Evolutionary conservation across 441 rosid species (phyloP).

Genomic region (Pelargonium citronellum): DNA sequence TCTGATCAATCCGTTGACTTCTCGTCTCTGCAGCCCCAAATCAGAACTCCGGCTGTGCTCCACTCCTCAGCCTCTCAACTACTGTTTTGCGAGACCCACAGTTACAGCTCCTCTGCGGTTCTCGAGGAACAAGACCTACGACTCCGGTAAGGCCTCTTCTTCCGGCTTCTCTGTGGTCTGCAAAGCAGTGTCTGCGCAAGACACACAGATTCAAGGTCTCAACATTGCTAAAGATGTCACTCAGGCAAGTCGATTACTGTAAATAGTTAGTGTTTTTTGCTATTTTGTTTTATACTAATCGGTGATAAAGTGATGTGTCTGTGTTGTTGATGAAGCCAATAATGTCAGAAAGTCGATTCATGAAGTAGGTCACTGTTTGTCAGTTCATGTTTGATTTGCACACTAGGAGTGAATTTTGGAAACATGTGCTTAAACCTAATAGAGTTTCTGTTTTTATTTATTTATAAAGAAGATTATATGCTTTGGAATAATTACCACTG

Average conservation of each 20-base stretch:
- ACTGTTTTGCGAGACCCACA: conserved; percentile 15
- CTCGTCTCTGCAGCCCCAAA: conserved; percentile 30
- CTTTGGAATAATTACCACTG: too few relatives aligned
- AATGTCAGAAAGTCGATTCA: not conserved
- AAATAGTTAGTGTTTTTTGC: too few relatives aligned
- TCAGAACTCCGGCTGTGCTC: conserved; percentile 21
- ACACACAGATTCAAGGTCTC: conserved; percentile 57
- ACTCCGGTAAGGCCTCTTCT: conserved; percentile 19
- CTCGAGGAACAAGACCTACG: conserved; percentile 27
- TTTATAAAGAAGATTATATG: too few relatives aligned
- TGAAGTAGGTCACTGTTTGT: conserved; percentile 14
- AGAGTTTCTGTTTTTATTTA: not conserved
- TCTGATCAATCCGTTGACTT: conserved; percentile 39
- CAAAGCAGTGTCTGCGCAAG: conserved; percentile 62
- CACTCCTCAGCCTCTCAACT: conserved; percentile 22
- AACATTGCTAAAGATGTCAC: conserved; percentile 89
- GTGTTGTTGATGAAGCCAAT: not conserved
- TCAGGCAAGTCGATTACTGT: conserved; percentile 39
- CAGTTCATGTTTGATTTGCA: not conserved
- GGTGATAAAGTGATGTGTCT: not conserved
- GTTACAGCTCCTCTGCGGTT: conserved; percentile 18
- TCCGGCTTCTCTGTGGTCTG: conserved; percentile 42
- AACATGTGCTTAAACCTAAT: not conserved
- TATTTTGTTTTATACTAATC: not conserved
- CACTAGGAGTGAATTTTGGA: too few relatives aligned